Evolutionary conservation across 1,284 basidiomycete genomes (phyloP).

Genomic region (Rhodotorula sp.): DNA sequence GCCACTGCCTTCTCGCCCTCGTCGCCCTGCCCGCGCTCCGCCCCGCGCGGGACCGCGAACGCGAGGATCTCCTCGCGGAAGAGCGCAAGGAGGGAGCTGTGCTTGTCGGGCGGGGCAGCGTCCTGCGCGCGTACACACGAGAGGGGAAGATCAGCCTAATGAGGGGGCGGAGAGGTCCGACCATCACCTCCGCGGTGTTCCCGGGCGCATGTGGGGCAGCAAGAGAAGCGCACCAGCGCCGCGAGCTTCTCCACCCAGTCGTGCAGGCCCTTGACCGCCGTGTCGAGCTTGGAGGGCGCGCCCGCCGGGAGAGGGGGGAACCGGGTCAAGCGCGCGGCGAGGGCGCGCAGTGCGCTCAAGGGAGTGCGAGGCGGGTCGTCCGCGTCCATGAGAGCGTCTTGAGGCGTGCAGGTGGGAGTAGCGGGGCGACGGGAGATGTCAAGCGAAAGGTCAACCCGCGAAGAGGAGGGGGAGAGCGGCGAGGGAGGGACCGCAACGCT

Average conservation of each 20-base stretch:
- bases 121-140: background rate
- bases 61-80: background rate
- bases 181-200: too few relatives aligned
- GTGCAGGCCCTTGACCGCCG: background rate
- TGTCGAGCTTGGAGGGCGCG: background rate
- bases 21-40: background rate
- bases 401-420: background rate
- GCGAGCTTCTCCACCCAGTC: slow-evolving; percentile 1
- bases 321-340: slow-evolving; percentile 3
- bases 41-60: background rate
- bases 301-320: background rate
- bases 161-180: background rate
- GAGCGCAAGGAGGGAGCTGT: background rate
- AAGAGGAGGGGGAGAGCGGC: background rate
- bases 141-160: background rate
- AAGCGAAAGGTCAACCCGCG: background rate
- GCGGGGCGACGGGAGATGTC: background rate
- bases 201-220: background rate
- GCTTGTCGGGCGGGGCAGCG: background rate
- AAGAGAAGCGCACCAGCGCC: background rate
- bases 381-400: background rate
- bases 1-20: background rate
- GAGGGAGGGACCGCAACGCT: too few relatives aligned
- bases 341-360: background rate
- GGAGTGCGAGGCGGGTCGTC: background rate